phyloP scores from a whole-genome alignment of 345 rosid genomes.

The Melaleuca alternifolia region DNA sequence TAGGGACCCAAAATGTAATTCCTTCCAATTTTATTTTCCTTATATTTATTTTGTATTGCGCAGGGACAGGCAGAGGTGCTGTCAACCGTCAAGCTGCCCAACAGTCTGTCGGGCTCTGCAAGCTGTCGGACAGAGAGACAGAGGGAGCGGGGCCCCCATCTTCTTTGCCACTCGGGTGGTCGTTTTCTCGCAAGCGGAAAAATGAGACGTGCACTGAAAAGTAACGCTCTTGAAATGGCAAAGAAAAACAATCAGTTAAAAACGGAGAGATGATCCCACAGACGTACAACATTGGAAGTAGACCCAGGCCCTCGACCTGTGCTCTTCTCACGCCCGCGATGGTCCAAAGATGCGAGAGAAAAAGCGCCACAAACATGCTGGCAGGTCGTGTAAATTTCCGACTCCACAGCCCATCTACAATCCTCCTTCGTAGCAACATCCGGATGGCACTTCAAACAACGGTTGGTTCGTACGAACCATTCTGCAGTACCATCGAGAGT shows the following conservation, averaged over 20 bases:
- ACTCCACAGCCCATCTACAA: neutral
- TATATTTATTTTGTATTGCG: neutral
- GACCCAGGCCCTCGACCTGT: neutral
- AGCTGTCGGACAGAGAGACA: neutral
- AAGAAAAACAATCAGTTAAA: neutral
- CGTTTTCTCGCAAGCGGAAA: neutral
- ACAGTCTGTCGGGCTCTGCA: slow-evolving; percentile 9
- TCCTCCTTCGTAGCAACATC: neutral
- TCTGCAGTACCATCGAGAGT: neutral
- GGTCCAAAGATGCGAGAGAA: neutral
- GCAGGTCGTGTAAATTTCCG: neutral
- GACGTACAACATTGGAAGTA: neutral
- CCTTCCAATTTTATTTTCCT: neutral
- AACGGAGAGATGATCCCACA: neutral
- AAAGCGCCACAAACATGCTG: neutral
- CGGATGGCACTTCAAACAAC: neutral
- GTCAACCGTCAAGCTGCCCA: slow-evolving; percentile 12
- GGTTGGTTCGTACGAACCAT: neutral
- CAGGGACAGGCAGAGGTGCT: neutral
- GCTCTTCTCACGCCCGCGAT: neutral
- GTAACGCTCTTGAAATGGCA: neutral
- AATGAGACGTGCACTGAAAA: neutral
- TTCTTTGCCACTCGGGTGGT: neutral
- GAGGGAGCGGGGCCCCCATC: neutral
- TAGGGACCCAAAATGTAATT: neutral